Percentiles rank a stretch among this genome's conserved stretches.
phyloP scores from a whole-genome alignment of 495 filamentous ascomycete genomes.

The Corynascus novoguineensis region DNA sequence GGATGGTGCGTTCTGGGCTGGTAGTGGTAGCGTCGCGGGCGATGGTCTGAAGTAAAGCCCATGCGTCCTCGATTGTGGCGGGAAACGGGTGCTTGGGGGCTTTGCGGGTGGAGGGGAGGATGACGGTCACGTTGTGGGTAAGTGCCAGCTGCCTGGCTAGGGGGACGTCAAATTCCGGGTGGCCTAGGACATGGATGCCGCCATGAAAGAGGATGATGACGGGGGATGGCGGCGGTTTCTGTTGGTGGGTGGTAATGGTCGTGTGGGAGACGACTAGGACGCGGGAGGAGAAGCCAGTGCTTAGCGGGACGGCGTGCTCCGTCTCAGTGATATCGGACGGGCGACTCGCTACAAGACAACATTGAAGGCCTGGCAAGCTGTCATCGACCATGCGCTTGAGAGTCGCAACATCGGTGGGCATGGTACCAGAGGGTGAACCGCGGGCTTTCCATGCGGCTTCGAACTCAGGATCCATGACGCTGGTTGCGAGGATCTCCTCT shows the following conservation, averaged over 20 bases:
- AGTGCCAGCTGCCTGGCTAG: not conserved
- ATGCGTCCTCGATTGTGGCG: constrained; percentile 4
- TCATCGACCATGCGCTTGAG: constrained; percentile 10
- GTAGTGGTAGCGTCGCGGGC: not conserved
- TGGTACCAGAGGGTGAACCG: not conserved
- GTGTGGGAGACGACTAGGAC: constrained; percentile 25
- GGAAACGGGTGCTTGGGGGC: constrained; percentile 5
- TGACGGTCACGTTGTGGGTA: constrained; percentile 1
- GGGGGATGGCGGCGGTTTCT: not conserved
- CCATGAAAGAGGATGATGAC: constrained; percentile 12
- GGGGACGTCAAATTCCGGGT: constrained; percentile 3
- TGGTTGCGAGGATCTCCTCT: constrained; percentile 1
- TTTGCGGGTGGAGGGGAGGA: constrained; percentile 4
- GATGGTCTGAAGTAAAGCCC: not conserved
- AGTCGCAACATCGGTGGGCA: not conserved
- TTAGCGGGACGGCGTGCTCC: constrained; percentile 47
- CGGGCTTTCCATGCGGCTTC: constrained; percentile 10
- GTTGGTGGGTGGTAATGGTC: constrained; percentile 8
- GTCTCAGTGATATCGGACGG: not conserved
- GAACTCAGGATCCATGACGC: constrained; percentile 39
- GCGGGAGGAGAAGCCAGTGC: constrained; percentile 30
- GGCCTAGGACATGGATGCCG: constrained; percentile 11
- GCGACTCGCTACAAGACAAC: not conserved
- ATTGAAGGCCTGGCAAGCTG: not conserved
- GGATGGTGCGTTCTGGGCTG: not conserved